Evolutionary conservation across 352 stramenopile species (phyloP), one percentile per base, ranked within the genome.

Genomic region (Pythium volutum): DNA sequence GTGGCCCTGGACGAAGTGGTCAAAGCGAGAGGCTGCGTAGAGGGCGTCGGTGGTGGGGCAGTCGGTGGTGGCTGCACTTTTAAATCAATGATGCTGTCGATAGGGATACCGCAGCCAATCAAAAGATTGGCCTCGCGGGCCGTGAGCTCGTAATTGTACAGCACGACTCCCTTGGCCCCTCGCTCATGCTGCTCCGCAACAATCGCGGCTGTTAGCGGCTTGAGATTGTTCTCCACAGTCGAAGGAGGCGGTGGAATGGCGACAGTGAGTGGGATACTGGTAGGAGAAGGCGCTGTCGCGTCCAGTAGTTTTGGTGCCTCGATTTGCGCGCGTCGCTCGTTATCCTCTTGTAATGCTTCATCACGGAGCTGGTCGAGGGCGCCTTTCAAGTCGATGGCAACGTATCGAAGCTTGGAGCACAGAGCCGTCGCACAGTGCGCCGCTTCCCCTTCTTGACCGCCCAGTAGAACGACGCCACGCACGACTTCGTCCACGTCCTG

Each of bases 81-180:
- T n/a, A 90, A 49, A 11, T 88, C 78, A 4, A 88, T 55, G 10
- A 88, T 68, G 18, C 75, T 84, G 53, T 88, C 78, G 11, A 90
- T 54, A 0, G 81, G 64, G 1, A 88, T 36, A 1, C 77, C 77
- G 16, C 72, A 42, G 8, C 62, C 66, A n/a, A 76, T 85, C 23
- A 90, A 52, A 7, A 74, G 34, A 46, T 83, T 80, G 1, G 75
- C 67, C 20, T 88, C 76, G 25, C 55, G 57, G 0, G 41, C 57
- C 14, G 77, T 70, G 55, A 88, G 81, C 18, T 75, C 67, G 64
- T 71, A 86, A 23, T 87, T 87, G 64, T 71, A 87, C 22, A 90
- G 59, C 15, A 90, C 60, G 26, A 84, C 70, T 1, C 76, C 78
- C n/a, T 74, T 66, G 15, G 73, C 74, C 3, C 36, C 31, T 2